Base-by-base conservation (phyloP, 768 basidiomycete genomes). In the Boletus rubropictus region DNA sequence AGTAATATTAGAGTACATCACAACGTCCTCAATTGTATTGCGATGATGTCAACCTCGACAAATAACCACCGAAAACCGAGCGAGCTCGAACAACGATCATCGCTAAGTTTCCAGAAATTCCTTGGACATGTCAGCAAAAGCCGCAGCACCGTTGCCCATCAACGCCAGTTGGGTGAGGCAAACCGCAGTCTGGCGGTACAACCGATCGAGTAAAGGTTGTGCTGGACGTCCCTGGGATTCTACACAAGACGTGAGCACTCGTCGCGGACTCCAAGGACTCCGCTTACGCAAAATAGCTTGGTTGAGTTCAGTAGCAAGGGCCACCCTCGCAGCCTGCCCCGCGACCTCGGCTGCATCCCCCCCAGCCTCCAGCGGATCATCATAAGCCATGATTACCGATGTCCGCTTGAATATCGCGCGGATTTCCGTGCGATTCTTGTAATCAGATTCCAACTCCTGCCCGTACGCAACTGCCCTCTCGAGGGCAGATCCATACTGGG, bases 191-290 rank as follows among this genome's bases (percentile, higher is more conserved):
- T 89, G 89, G 29, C 89, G 80, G 62, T 86, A 92, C 44, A 90
- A 61, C 44, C 76, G 80, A 60, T 93, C 90, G 46, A 93, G 71
- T 12, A 82, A 71, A 3, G 90, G 86, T 43, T 73, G 74, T 6
- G 78, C 69, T 3, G 88, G 87, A 31, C 79, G 78, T 17, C 85
- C 85, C 69, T 87, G 86, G 0, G 89, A 90, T 66, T 80, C 89
- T 93, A 50, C 10, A 22, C 43, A 33, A 24, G 21, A 5, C 8
- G 28, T 52, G 36, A 57, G 50, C 31, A 46, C 24, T 28, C 29
- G 2, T 4, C 22, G n/a, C 12, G 24, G 35, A 42, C 15, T 43
- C 18, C 6, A 44, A 14, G 35, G 41, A 32, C 29, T 39, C 36
- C 37, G 68, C 82, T 55, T 56, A 91, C 90, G 85, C 44, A 93